Evolutionary conservation across 306 rosid species (phyloP).

Genomic region (Cicer chorassanicum): DNA sequence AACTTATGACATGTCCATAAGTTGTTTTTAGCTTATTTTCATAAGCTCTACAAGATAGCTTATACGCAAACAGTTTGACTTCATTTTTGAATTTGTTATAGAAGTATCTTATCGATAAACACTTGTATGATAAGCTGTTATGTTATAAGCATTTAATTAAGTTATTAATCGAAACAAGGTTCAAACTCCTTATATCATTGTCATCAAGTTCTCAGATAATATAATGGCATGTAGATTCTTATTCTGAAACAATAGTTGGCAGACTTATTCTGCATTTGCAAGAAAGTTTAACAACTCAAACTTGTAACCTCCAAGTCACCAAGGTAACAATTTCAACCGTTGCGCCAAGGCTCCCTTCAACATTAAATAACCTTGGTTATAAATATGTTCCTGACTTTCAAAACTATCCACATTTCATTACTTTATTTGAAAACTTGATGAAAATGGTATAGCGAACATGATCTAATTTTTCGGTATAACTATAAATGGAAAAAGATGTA

Average conservation of each 20-base stretch:
- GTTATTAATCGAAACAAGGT: too few species aligned
- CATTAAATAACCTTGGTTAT: background rate
- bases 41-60: too few species aligned
- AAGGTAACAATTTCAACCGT: background rate
- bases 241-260: background rate
- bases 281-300: background rate
- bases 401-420: background rate
- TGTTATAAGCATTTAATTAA: too few species aligned
- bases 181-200: background rate
- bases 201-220: conserved; percentile 1
- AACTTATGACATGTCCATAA: too few species aligned
- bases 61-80: too few species aligned
- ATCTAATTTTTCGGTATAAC: background rate
- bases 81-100: too few species aligned
- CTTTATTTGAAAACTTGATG: background rate
- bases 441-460: background rate
- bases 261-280: background rate
- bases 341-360: background rate
- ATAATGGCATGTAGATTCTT: background rate
- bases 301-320: background rate
- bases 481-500: background rate
- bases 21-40: too few species aligned
- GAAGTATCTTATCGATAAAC: too few species aligned
- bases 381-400: background rate
- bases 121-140: too few species aligned